Conservation (phyloP, 179 eudicot species). For the Beta lomatogona region DNA sequence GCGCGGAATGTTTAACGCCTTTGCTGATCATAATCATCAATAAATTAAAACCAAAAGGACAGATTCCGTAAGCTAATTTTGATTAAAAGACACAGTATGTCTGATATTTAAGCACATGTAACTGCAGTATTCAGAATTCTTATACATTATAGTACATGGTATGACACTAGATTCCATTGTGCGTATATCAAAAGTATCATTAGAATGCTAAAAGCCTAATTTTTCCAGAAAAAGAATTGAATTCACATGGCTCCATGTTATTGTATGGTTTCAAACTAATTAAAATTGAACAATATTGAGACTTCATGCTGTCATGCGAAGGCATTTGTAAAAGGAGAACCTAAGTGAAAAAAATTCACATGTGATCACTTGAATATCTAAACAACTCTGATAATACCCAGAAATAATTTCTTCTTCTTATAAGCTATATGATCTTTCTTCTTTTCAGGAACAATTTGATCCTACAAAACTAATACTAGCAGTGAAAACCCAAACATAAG, state of each 20-base stretch:
- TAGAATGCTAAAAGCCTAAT: neutral
- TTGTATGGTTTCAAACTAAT: neutral
- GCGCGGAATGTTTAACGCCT: constrained; percentile 29
- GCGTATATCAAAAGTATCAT: neutral
- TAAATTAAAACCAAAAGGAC: neutral
- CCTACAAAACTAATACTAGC: too few species aligned
- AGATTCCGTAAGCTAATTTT: neutral
- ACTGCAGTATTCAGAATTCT: neutral
- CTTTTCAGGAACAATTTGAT: too few species aligned
- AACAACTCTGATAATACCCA: neutral
- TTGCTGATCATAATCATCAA: constrained; percentile 29
- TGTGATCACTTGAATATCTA: neutral
- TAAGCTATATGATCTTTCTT: too few species aligned
- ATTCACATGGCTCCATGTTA: neutral
- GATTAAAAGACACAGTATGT: neutral
- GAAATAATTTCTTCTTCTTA: too few species aligned
- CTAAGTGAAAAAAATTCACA: neutral
- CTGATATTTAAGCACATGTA: neutral
- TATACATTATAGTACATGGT: neutral
- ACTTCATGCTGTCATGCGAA: neutral
- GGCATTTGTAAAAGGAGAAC: neutral
- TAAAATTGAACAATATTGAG: neutral
- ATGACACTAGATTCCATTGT: neutral
- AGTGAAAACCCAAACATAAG: too few species aligned
- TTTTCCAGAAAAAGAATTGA: neutral